Evolutionary conservation across 2,329 filamentous ascomycete genomes (phyloP).

Genomic region (Stenocarpella maydis): DNA sequence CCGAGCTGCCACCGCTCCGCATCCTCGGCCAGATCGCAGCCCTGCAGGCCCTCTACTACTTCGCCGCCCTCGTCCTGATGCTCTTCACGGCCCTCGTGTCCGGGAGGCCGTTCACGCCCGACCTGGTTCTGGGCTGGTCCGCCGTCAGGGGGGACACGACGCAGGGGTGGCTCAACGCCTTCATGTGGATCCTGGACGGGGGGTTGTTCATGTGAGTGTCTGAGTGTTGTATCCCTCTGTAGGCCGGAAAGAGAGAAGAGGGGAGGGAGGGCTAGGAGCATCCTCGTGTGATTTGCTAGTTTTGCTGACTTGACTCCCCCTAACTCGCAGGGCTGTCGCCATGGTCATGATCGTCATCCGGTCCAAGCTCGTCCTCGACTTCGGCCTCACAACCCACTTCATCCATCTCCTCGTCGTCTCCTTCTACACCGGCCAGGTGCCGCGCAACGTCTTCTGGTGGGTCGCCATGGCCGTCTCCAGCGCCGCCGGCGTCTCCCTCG

Average conservation of each 20-base stretch:
- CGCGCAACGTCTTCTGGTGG: conserved; percentile 90
- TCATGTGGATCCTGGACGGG: conserved; percentile 65
- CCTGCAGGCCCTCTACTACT: conserved; percentile 65
- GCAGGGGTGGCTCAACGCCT: conserved; percentile 66
- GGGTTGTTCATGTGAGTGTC: conserved; percentile 59
- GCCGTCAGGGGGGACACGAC: conserved; percentile 68
- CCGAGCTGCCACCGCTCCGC: conserved; percentile 67
- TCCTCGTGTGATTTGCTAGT: conserved; percentile 21
- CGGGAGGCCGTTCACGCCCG: conserved; percentile 61
- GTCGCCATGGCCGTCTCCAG: conserved; percentile 59
- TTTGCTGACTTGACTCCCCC: not conserved
- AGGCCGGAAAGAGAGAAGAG: not conserved
- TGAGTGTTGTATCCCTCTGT: not conserved
- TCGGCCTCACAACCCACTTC: conserved; percentile 77
- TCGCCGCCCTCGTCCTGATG: conserved; percentile 58
- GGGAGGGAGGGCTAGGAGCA: not conserved
- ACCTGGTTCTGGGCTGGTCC: conserved; percentile 66
- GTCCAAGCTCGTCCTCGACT: conserved; percentile 94
- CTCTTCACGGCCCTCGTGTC: conserved; percentile 67
- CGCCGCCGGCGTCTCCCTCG: conserved; percentile 63
- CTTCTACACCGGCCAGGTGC: conserved; percentile 80
- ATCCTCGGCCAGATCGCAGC: conserved; percentile 67
- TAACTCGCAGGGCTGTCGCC: conserved; percentile 72
- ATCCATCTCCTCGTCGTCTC: conserved; percentile 57
- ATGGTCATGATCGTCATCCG: conserved; percentile 85